Evolutionary conservation across 495 filamentous ascomycete species (phyloP).

Genomic region (Articulospora tetracladia): DNA sequence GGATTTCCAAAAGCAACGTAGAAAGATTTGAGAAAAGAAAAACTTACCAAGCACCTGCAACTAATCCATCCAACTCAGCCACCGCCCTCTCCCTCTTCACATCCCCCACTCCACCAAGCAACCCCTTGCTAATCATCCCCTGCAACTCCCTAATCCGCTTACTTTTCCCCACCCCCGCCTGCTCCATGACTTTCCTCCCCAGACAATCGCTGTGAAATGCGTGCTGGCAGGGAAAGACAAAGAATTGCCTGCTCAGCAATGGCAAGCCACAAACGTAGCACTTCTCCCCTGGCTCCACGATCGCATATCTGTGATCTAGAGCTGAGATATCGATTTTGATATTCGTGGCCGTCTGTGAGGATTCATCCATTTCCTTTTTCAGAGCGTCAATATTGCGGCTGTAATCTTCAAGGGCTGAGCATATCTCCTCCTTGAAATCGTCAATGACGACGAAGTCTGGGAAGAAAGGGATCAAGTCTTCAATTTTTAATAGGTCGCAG

Average conservation of each 20-base stretch:
- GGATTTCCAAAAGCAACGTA: background rate
- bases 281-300: conserved; percentile 93
- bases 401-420: conserved; percentile 87
- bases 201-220: conserved; percentile 95
- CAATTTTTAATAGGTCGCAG: conserved; percentile 88
- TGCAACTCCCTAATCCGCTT: conserved; percentile 83
- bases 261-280: conserved; percentile 87
- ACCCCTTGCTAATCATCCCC: conserved; percentile 68
- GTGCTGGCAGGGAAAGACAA: conserved; percentile 97
- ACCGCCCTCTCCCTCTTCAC: conserved; percentile 72
- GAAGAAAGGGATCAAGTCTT: conserved; percentile 97
- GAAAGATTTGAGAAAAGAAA: background rate
- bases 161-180: conserved; percentile 66
- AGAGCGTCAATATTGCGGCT: conserved; percentile 81
- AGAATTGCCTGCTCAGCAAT: conserved; percentile 85
- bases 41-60: conserved; percentile 76
- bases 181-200: conserved; percentile 74
- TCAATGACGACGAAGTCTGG: conserved; percentile 99
- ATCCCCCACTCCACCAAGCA: conserved; percentile 43
- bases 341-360: conserved; percentile 76
- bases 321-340: conserved; percentile 83
- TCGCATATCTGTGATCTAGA: conserved; percentile 85
- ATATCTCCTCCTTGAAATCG: conserved; percentile 98
- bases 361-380: conserved; percentile 96
- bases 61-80: conserved; percentile 81